Base-by-base conservation (phyloP, 2,329 filamentous ascomycete species). In the Ophiostoma sp. region DNA sequence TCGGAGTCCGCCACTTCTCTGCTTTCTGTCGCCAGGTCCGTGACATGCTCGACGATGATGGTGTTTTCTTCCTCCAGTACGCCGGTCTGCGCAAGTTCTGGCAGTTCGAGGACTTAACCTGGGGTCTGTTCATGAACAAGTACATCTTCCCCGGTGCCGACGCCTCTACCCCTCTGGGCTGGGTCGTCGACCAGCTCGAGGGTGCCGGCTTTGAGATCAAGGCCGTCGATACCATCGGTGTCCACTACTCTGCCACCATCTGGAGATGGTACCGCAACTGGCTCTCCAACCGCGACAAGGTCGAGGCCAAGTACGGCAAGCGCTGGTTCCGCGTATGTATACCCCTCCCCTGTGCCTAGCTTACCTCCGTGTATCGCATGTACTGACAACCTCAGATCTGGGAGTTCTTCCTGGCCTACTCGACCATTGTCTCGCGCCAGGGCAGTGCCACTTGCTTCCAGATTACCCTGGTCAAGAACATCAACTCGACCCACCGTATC, bases 101-200 rank as follows among this genome's bases (percentile, higher is more conserved):
- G 95, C 95, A 98, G 80, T 98, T 97, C 77, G 93, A 98, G 84
- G 94, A 98, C 81, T 86, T 97, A 66, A 91, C 94, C 79, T 98
- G 95, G 95, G 95, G 95, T 78, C 85, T 98, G 64, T 98, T 97
- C 86, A 96, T 98, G 93, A 98, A 98, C 89, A 97, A 97, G 83
- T 97, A 98, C 80, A 85, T 98, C 78, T 98, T 98, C 86, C 95
- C 93, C 45, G 95, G 95, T 77, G 95, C 95, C 66, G 95, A 98
- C 77, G 95, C 95, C 66, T 96, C 92, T 60, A 96, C 93, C 69
- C 95, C 95, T 66, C 87, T 99, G 65, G 92, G 92, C 74, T 95
- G 89, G 80, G 92, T 95, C 75, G 83, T 96, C 74, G 87, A 92
- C 79, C 88, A 87, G 76, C 86, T 97, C 27, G 95, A 99, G 82